Evolutionary conservation across 2,329 filamentous ascomycete genomes (phyloP).

Genomic region (Cladophialophora carrionii): DNA sequence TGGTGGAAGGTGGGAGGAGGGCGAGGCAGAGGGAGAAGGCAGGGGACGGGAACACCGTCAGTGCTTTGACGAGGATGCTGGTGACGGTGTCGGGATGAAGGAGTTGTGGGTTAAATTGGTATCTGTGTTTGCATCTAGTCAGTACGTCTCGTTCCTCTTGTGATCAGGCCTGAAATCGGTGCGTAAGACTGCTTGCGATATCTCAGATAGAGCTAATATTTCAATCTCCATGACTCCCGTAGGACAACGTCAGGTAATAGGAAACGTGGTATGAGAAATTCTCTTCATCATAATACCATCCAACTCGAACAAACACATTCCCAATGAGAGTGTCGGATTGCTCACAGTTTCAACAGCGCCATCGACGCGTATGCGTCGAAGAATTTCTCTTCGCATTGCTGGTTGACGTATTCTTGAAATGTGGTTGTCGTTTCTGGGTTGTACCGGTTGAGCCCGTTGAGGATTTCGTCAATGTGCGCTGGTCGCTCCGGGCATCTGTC

Average conservation of each 20-base stretch:
- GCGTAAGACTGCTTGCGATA: background rate
- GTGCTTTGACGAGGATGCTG: conserved; percentile 97
- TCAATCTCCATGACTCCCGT: conserved; percentile 66
- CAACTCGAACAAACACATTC: background rate
- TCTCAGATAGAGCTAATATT: conserved; percentile 77
- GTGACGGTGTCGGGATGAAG: conserved; percentile 96
- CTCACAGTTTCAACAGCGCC: conserved; percentile 92
- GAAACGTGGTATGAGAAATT: conserved; percentile 76
- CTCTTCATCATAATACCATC: conserved; percentile 69
- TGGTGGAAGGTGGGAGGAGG: conserved; percentile 83
- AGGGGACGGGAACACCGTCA: conserved; percentile 94
- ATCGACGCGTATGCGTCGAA: conserved; percentile 97
- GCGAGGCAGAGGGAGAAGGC: conserved; percentile 94
- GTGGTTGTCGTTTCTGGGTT: conserved; percentile 93
- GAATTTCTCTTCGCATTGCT: conserved; percentile 93
- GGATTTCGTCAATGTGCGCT: conserved; percentile 87
- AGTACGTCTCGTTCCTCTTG: conserved; percentile 14
- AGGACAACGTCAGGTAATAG: conserved; percentile 84
- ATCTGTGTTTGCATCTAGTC: conserved; percentile 59
- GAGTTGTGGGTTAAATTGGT: conserved; percentile 99
- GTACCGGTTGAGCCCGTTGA: conserved; percentile 96
- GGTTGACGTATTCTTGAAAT: conserved; percentile 91
- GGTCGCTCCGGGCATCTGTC: conserved; percentile 92
- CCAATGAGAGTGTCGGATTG: conserved; percentile 22
- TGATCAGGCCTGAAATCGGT: background rate